These are phyloP conservation scores for Cryphonectria parasitica DNA, from an alignment of 2,329 filamentous ascomycete genomes.

Conservation along the genomic window DNA sequence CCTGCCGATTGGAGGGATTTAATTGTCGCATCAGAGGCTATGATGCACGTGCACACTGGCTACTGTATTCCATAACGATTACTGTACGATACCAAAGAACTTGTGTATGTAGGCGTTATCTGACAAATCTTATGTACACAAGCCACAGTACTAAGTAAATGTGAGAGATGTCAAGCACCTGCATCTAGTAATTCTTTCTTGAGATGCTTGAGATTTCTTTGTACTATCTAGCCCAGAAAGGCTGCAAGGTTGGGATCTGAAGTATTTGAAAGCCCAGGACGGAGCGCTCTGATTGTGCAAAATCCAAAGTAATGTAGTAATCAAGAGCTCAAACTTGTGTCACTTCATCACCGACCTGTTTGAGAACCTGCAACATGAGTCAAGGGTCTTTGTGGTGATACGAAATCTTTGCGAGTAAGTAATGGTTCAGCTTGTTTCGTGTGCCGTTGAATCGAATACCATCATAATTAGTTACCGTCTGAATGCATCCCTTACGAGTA, in stretches of 20 bases:
- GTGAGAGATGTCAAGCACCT: not conserved
- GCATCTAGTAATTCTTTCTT: too few species aligned
- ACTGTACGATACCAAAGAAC: not conserved
- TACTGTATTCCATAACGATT: not conserved
- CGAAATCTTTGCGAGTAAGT: not conserved
- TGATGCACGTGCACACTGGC: not conserved
- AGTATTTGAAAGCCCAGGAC: not conserved
- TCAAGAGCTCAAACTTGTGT: too few species aligned
- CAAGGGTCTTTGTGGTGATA: not conserved
- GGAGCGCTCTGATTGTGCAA: too few species aligned
- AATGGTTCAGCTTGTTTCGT: not conserved
- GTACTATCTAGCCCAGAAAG: not conserved
- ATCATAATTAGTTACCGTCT: not conserved
- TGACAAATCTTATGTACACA: too few species aligned
- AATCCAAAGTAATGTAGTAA: too few species aligned
- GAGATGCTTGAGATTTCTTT: too few species aligned
- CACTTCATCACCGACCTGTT: not conserved
- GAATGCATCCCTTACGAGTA: not conserved
- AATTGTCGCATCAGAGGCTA: not conserved
- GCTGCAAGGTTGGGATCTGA: not conserved
- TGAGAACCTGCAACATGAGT: not conserved
- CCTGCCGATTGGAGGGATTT: slow-evolving; percentile 18
- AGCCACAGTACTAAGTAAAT: too few species aligned
- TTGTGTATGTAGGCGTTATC: not conserved
- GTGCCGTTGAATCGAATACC: not conserved